Base-by-base conservation (phyloP, 2,329 filamentous ascomycete species). In the Plenodomus tracheiphilus region DNA sequence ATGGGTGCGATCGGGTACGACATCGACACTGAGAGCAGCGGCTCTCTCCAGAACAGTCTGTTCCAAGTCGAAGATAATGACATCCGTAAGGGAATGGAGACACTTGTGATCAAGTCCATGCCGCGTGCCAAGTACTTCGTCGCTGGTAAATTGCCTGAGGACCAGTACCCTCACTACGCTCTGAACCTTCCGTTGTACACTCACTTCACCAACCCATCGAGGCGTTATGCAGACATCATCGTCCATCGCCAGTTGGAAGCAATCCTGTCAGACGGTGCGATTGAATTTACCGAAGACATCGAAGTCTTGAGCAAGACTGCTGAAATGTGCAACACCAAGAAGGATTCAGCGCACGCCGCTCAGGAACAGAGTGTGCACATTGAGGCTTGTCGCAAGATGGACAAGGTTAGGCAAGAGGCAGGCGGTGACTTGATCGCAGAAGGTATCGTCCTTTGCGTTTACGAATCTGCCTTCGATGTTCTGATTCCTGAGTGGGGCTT, bases 331-430 rank as follows among this genome's bases (percentile, higher is more conserved):
- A 99, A 99, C 79, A 96, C 89, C 69, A 99, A 97, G 85, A 99
- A 97, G 75, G 94, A 99, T 71, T 97, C 92, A 11, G 91, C 94
- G 1, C 93, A 96, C 76, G 94, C 91, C 66, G 94, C 94, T 13
- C 94, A 99, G 73, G 94, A 99, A 74, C 94, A 99, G 77, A 97
- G 94, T 73, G 91, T 99, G 41, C 94, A 99, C 76, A 97, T 99
- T 56, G 94, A 97, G 72, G 91, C 93, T 4, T 99, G 94, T 80
- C 88, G 94, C 62, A 87, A 85, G 64, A 97, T 99, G 89, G 92
- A 97, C 76, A 91, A 89, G 78, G 89, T 88, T 74, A 86, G 89
- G 59, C 86, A 91, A 70, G 89, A 95, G 62, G 83, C 85, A 61
- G 91, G 93, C 56, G 91, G 91, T 40, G 94, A 99, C 59, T 83